These are phyloP conservation scores for Quercus lobata DNA, from an alignment of 331 rosid genomes.

Conservation along the genomic window DNA sequence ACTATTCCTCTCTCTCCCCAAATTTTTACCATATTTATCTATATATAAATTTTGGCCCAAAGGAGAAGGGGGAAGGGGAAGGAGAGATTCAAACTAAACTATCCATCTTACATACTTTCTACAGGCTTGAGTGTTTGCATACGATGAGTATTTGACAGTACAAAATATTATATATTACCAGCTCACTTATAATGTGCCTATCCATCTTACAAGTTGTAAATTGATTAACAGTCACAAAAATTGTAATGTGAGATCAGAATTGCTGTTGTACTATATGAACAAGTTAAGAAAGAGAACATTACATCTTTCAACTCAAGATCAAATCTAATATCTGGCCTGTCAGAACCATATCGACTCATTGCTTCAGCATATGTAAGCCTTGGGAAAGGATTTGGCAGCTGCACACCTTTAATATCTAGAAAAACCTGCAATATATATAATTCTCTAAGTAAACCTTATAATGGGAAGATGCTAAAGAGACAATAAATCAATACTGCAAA, in stretches of 20 bases:
- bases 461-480: slow-evolving; percentile 11
- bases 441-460: slow-evolving; percentile 3
- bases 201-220: neutral
- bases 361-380: slow-evolving; percentile 99
- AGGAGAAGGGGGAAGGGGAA: too few species aligned
- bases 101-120: neutral
- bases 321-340: slow-evolving; percentile 85
- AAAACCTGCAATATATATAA: slow-evolving; percentile 67
- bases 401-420: slow-evolving; percentile 72
- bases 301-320: slow-evolving; percentile 92
- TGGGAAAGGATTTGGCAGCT: slow-evolving; percentile 89
- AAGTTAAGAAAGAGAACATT: slow-evolving; percentile 31
- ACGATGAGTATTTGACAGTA: neutral
- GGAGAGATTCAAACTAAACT: too few species aligned
- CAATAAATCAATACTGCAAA: neutral
- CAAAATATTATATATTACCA: neutral
- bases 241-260: slow-evolving; percentile 4
- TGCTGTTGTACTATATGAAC: slow-evolving; percentile 4
- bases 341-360: slow-evolving; percentile 88
- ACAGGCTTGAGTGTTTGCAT: too few species aligned
- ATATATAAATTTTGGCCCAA: too few species aligned
- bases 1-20: too few species aligned
- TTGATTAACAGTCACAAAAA: neutral
- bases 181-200: neutral
- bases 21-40: too few species aligned